Evolutionary conservation across 805 yeast genomes (phyloP), one percentile per base, ranked within the genome.

Genomic region (Sugiyamaella marilandica): DNA sequence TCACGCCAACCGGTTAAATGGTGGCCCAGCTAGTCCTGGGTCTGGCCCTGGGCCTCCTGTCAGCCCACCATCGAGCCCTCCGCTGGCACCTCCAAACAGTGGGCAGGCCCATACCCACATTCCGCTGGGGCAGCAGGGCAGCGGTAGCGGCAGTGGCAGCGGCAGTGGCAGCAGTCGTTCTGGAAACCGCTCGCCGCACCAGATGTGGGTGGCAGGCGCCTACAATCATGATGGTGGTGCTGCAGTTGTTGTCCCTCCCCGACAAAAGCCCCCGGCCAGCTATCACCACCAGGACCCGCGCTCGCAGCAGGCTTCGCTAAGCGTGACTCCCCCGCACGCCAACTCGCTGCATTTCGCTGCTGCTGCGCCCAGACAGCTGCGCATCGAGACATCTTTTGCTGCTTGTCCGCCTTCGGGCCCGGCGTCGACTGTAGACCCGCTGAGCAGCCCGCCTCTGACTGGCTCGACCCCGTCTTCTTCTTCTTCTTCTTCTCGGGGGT

Each of bases 81-180:
- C 45, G 31, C 10, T 19, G 16, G 10, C 34, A 13, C 5, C 45
- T 10, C 9, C 32, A 16, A 18, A 13, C 19, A 5, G 18, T 10
- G 18, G 35, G 14, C 35, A n/a, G 11, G 47, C 47, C 47, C 47
- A 45, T 45, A 45, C 47, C 47, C 47, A 45, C 47, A 45, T 45
- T 14, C 47, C 47, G 13, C 36, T 31, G 24, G 37, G 5, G 18
- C 24, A 14, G 14, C 41, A 36, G 18, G 45, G n/a, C 45, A 19
- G 32, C n/a, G n/a, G n/a, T n/a, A n/a, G n/a, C n/a, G n/a, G n/a
- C n/a, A n/a, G n/a, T n/a, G n/a, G n/a, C n/a, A n/a, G n/a, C n/a
- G n/a, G n/a, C n/a, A n/a, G n/a, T n/a, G n/a, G n/a, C n/a, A 7
- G 29, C 33, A 29, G 47, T 45, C 47, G 47, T 32, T 32, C 47